These are phyloP conservation scores for Bassia scoparia DNA, from an alignment of 148 eudicot species.

Conservation along the genomic window DNA sequence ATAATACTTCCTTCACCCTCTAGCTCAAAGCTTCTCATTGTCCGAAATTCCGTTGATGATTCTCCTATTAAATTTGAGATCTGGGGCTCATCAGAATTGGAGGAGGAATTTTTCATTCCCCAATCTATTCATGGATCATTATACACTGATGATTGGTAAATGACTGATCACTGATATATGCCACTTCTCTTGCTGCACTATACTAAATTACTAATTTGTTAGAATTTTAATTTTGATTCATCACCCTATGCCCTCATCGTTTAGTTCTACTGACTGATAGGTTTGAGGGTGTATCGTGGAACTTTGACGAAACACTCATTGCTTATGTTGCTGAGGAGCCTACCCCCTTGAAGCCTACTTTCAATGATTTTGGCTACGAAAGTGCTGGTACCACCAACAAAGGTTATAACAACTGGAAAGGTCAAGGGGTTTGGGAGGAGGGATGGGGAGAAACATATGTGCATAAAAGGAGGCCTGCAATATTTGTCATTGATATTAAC, in stretches of 20 bases:
- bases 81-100: slow-evolving; percentile 65
- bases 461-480: slow-evolving; percentile 75
- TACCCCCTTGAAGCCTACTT: slow-evolving; percentile 50
- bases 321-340: slow-evolving; percentile 97
- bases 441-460: slow-evolving; percentile 88
- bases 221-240: too few relatives aligned
- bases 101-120: slow-evolving; percentile 68
- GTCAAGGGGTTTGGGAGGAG: slow-evolving; percentile 83
- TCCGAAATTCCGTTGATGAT: slow-evolving; percentile 63
- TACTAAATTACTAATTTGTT: too few relatives aligned
- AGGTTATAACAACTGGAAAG: slow-evolving; percentile 77
- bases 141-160: slow-evolving; percentile 83
- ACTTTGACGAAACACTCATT: slow-evolving; percentile 64
- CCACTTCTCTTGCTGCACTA: neutral
- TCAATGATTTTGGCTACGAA: slow-evolving; percentile 50
- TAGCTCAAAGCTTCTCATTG: slow-evolving; percentile 76
- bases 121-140: slow-evolving; percentile 70
- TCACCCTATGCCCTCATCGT: neutral
- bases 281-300: slow-evolving; percentile 98
- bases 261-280: slow-evolving; percentile 27
- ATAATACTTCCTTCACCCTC: slow-evolving; percentile 75
- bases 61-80: slow-evolving; percentile 78
- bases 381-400: slow-evolving; percentile 48
- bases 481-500: slow-evolving; percentile 61
- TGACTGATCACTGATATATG: neutral